Evolutionary conservation across 2,329 filamentous ascomycete species (phyloP).

Genomic region (Pyricularia sp.): DNA sequence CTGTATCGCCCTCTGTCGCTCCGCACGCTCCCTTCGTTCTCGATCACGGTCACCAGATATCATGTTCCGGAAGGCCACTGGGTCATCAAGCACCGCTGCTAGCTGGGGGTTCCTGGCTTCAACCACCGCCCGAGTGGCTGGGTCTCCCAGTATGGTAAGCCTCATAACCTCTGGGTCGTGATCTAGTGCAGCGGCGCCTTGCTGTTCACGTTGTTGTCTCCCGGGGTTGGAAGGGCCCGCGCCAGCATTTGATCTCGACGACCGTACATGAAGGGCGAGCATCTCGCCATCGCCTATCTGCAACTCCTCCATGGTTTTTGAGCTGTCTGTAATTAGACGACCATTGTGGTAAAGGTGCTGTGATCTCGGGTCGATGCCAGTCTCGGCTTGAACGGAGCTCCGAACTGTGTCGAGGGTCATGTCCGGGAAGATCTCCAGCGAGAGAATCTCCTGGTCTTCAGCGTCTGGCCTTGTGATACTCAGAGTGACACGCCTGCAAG

Average conservation of each 20-base stretch:
- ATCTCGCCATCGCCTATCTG: slow-evolving; percentile 84
- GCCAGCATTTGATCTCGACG: slow-evolving; percentile 39
- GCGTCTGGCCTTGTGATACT: slow-evolving; percentile 69
- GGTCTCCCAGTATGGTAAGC: slow-evolving; percentile 73
- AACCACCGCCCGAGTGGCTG: slow-evolving; percentile 61
- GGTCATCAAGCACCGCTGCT: slow-evolving; percentile 65
- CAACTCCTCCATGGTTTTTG: slow-evolving; percentile 72
- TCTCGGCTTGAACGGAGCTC: slow-evolving; percentile 79
- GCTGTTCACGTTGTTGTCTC: slow-evolving; percentile 6
- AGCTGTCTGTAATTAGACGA: slow-evolving; percentile 64
- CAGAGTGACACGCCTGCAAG: slow-evolving; percentile 72
- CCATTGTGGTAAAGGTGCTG: slow-evolving; percentile 92
- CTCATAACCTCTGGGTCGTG: slow-evolving; percentile 75
- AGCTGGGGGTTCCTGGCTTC: slow-evolving; percentile 67
- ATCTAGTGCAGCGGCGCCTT: slow-evolving; percentile 11
- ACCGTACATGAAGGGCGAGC: slow-evolving; percentile 73
- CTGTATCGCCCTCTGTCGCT: slow-evolving; percentile 75
- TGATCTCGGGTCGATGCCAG: slow-evolving; percentile 57
- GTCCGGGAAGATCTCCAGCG: slow-evolving; percentile 71
- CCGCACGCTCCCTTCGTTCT: slow-evolving; percentile 62
- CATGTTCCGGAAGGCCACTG: slow-evolving; percentile 65
- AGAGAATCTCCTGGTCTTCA: slow-evolving; percentile 65
- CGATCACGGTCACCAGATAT: slow-evolving; percentile 59
- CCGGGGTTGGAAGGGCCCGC: slow-evolving; percentile 13
- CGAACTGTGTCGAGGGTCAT: slow-evolving; percentile 82